Percentiles rank a stretch among this genome's conserved stretches.
Evolutionary conservation across 495 filamentous ascomycete genomes (phyloP).

Genomic region (Xylaria longipes): DNA sequence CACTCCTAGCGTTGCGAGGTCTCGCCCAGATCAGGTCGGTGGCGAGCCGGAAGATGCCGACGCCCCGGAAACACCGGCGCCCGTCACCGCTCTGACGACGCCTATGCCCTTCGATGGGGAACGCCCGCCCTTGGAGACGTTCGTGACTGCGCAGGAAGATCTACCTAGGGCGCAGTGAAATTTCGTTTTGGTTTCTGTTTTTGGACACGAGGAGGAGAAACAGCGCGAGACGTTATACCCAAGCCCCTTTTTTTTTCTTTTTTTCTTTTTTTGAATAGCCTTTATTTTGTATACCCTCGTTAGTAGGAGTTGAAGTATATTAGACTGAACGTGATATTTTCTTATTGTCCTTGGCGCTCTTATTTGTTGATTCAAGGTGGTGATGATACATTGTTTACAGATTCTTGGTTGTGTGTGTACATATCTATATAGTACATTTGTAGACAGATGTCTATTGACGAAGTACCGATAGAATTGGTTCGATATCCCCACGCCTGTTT

Average conservation of each 20-base stretch:
- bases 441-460: not conserved
- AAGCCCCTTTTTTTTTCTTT: not conserved
- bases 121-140: slow-evolving; percentile 49
- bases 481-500: not conserved
- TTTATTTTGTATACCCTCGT: slow-evolving; percentile 25
- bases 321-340: not conserved
- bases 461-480: not conserved
- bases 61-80: slow-evolving; percentile 5
- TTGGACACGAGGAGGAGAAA: not conserved
- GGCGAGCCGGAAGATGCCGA: slow-evolving; percentile 19
- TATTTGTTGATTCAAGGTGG: not conserved
- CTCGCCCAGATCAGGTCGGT: slow-evolving; percentile 22
- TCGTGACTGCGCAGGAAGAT: slow-evolving; percentile 50
- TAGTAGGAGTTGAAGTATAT: slow-evolving; percentile 12
- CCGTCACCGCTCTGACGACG: slow-evolving; percentile 1
- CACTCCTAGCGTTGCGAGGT: slow-evolving; percentile 23
- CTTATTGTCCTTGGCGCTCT: not conserved
- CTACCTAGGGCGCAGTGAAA: slow-evolving; percentile 29
- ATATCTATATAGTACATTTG: slow-evolving; percentile 3
- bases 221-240: slow-evolving; percentile 18
- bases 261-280: slow-evolving; percentile 1
- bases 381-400: not conserved
- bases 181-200: not conserved
- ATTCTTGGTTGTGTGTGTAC: slow-evolving; percentile 8
- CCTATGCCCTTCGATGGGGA: slow-evolving; percentile 23